A percentile compares a stretch with the other conserved stretches of the same genome.
Evolutionary conservation across 2,329 filamentous ascomycete genomes (phyloP).

Genomic region (Fusarium palustre): DNA sequence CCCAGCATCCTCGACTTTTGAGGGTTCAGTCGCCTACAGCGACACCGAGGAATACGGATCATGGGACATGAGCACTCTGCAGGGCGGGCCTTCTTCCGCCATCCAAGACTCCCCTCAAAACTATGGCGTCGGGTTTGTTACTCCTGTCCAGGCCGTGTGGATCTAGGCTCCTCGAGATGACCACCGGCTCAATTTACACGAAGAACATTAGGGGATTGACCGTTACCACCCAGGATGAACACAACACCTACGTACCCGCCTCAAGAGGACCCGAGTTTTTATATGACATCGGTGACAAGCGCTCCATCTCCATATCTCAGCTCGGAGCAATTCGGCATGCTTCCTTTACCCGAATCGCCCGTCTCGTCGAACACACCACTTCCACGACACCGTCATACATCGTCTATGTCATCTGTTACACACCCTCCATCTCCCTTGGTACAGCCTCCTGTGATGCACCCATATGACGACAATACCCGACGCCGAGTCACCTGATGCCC

Average conservation of each 20-base stretch:
- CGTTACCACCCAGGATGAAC: conserved; percentile 63
- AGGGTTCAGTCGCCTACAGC: conserved; percentile 72
- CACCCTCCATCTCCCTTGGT: conserved; percentile 53
- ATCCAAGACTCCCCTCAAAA: conserved; percentile 59
- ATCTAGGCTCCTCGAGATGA: conserved; percentile 61
- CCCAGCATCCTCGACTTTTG: conserved; percentile 71
- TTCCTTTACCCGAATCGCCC: conserved; percentile 61
- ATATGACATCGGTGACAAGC: conserved; percentile 53
- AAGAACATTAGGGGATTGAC: conserved; percentile 66
- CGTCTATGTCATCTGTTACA: conserved; percentile 52
- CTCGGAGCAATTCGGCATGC: conserved; percentile 58
- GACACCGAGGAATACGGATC: conserved; percentile 68
- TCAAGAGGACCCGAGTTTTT: conserved; percentile 56
- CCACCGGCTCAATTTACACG: conserved; percentile 54
- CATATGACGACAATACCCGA: conserved; percentile 53
- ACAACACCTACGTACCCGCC: conserved; percentile 60
- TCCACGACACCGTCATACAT: conserved; percentile 56
- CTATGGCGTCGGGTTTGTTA: conserved; percentile 68
- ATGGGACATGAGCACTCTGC: conserved; percentile 60
- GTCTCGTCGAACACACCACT: conserved; percentile 51
- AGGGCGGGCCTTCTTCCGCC: conserved; percentile 60
- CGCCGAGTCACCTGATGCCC: conserved; percentile 48
- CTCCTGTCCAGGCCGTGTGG: conserved; percentile 72
- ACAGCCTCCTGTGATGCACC: conserved; percentile 49
- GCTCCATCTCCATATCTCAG: conserved; percentile 60